phyloP scores from a whole-genome alignment of 1,284 basidiomycete genomes.

The Trichosporon sp. region DNA sequence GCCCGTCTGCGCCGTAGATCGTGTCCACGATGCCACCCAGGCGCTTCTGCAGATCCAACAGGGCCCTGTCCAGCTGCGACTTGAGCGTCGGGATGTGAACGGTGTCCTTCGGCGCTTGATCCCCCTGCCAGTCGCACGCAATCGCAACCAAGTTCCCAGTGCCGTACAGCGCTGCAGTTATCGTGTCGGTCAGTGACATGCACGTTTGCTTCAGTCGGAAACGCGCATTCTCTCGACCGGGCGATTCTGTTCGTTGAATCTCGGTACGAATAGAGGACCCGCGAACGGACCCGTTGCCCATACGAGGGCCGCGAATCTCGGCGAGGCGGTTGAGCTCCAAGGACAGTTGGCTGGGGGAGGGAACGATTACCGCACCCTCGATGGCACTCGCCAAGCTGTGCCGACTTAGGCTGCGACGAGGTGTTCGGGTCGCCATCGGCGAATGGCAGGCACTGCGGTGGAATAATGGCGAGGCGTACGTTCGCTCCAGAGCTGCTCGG shows the following conservation, averaged over 20 bases:
- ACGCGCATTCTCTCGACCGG: background rate
- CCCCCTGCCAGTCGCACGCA: conserved; percentile 18
- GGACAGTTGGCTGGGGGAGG: background rate
- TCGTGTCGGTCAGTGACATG: conserved; percentile 9
- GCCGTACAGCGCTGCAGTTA: conserved; percentile 8
- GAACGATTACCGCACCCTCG: background rate
- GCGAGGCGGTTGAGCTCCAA: background rate
- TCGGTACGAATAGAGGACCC: background rate
- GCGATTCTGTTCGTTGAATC: background rate
- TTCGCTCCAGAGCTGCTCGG: conserved; percentile 33
- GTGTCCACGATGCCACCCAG: conserved; percentile 21
- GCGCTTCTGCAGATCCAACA: conserved; percentile 12
- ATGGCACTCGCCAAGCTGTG: background rate
- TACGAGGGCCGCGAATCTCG: background rate
- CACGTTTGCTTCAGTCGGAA: conserved; percentile 4
- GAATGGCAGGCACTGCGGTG: background rate
- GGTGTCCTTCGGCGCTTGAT: background rate
- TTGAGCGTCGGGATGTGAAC: background rate
- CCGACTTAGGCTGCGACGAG: background rate
- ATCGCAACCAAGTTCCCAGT: conserved; percentile 4
- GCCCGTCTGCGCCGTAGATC: background rate
- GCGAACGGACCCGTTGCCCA: background rate
- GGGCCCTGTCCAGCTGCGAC: background rate
- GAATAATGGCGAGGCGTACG: conserved; percentile 14
- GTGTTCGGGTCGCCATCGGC: background rate